Percentiles rank a stretch among this genome's conserved stretches.
These are phyloP conservation scores for Porcisia hertigi DNA, from an alignment of 208 protist species.

Conservation along the genomic window DNA sequence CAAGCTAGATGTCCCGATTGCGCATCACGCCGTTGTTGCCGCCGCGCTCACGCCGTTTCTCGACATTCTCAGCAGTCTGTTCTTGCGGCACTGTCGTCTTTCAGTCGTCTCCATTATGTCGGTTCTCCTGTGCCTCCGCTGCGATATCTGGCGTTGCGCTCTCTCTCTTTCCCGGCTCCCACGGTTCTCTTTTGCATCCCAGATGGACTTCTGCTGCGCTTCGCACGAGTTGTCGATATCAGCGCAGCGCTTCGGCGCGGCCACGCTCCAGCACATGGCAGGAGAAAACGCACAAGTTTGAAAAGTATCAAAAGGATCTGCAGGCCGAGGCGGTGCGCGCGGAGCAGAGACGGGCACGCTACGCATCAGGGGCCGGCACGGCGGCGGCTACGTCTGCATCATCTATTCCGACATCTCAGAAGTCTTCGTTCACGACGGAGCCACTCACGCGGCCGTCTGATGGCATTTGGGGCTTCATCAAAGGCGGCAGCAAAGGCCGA, in stretches of 20 bases:
- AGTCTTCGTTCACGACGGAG: not conserved
- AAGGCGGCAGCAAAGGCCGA: conserved; percentile 21
- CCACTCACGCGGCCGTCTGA: conserved; percentile 2
- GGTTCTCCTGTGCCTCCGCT: not conserved
- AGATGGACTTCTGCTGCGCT: not conserved
- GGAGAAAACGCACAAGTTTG: conserved; percentile 28
- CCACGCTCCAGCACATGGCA: conserved; percentile 30
- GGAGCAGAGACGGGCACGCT: conserved; percentile 23
- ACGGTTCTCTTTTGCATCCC: not conserved
- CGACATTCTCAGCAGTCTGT: not conserved
- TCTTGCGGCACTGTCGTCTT: not conserved
- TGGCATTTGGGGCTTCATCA: conserved; percentile 15
- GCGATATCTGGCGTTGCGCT: not conserved
- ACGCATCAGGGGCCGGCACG: not conserved
- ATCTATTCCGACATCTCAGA: conserved; percentile 2
- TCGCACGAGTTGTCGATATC: conserved; percentile 22
- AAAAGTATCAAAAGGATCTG: conserved; percentile 23
- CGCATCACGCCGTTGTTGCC: not conserved
- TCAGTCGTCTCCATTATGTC: not conserved
- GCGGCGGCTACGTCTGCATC: not conserved
- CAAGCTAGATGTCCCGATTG: not conserved
- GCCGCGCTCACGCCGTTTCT: not conserved
- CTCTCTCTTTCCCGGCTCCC: not conserved
- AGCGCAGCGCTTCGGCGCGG: conserved; percentile 30
- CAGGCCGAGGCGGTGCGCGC: conserved; percentile 22